Conservation (phyloP, 176 grass and related monocot genomes). For the Eragrostis nindensis region DNA sequence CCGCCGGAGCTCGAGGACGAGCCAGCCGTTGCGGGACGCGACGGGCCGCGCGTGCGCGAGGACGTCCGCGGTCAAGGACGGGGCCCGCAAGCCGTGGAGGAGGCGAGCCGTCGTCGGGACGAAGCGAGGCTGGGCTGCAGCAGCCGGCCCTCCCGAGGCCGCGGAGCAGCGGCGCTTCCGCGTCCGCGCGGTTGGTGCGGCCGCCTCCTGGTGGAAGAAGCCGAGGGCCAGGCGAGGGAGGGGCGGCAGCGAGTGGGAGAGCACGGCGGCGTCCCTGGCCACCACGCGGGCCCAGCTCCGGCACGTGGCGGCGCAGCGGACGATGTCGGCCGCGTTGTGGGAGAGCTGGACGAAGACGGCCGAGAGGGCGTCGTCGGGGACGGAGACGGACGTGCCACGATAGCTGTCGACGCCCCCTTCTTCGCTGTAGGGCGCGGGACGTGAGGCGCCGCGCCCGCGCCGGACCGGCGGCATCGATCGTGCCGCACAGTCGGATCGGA, state of each 20-base stretch:
- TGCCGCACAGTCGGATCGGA: too few relatives aligned
- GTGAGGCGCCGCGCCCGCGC: not conserved
- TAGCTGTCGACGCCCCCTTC: not conserved
- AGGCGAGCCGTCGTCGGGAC: not conserved
- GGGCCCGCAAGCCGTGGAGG: not conserved
- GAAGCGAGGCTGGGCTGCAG: not conserved
- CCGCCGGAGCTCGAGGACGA: slow-evolving; percentile 9
- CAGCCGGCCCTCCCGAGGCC: too few relatives aligned
- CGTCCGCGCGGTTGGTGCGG: not conserved
- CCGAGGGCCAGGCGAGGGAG: slow-evolving; percentile 18
- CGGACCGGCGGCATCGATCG: not conserved
- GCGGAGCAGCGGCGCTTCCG: not conserved
- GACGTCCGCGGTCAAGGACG: not conserved
- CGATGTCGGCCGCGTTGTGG: not conserved
- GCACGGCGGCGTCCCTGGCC: not conserved
- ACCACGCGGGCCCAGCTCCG: not conserved
- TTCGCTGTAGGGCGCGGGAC: not conserved
- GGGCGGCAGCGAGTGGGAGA: not conserved
- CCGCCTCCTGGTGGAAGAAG: slow-evolving; percentile 1
- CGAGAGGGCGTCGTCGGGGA: not conserved
- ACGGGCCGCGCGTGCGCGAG: not conserved
- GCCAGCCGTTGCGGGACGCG: not conserved
- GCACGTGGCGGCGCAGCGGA: slow-evolving; percentile 28
- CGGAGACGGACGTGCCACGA: not conserved
- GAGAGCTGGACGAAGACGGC: not conserved